Evolutionary conservation across 2,329 filamentous ascomycete genomes (phyloP), one percentile per base, ranked within the genome.

Genomic region (Colletotrichum sp.): DNA sequence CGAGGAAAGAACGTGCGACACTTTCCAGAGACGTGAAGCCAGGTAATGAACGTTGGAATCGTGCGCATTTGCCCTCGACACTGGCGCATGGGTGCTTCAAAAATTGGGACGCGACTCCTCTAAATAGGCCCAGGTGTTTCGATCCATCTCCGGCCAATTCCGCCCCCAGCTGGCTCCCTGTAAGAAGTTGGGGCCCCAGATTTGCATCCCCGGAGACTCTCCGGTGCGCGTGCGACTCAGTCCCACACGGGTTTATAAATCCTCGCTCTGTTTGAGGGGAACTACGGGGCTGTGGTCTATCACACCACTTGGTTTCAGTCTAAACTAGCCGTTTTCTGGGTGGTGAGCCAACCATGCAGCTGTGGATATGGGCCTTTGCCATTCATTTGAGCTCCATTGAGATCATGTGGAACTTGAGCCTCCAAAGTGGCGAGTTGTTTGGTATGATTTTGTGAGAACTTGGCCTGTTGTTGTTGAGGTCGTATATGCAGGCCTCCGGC

Each of bases 231-330:
- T 59, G n/a, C 69, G 60, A 71, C 60, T 64, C 64, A 34, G 65
- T 34, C 59, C 63, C 66, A 74, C 24, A 36, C 66, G 71, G 71
- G 71, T n/a, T 32, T 74, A 57, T 70, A 70, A 30, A 72, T 70
- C 9, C 4, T 70, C 59, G 66, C 9, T 8, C 36, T 66, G 9
- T 6, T 8, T 60, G 34, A 67, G 32, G 39, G 15, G 59, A 64
- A 65, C n/a, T 70, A 64, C 18, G 66, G 66, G 71, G 30, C 66
- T 15, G 3, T 18, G 36, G 3, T 39, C 36, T 18, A 36, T 70
- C 32, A 36, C 65, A 69, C 71, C 57, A 63, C 65, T 63, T 6
- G 18, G 24, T 36, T 63, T 30, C 22, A 24, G 52, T 44, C 70
- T 32, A 48, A 22, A 30, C 34, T 59, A 52, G 28, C 16, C 10